Conservation (phyloP, 352 stramenopile genomes). For the Phytophthora capsici region DNA sequence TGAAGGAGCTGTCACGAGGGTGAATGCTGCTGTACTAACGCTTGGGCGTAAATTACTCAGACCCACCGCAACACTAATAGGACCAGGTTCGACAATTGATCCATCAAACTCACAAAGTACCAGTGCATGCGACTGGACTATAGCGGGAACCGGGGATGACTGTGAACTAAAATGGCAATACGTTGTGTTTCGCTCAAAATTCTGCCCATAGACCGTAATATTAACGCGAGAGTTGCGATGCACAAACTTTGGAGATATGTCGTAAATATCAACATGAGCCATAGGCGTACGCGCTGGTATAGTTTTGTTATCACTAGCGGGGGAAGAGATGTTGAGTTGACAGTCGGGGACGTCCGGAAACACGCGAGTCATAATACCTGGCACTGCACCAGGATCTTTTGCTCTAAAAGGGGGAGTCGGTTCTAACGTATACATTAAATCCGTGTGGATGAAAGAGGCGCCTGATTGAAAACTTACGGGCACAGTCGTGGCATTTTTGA, state of each 20-base stretch:
- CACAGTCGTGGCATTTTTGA: conserved; percentile 9
- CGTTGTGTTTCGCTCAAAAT: conserved; percentile 29
- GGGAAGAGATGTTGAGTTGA: background rate
- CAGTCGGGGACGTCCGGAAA: background rate
- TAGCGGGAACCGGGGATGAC: conserved; percentile 8
- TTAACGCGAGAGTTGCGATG: conserved; percentile 13
- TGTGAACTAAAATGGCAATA: conserved; percentile 37
- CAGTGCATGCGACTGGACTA: conserved; percentile 22
- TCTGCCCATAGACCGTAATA: conserved; percentile 40
- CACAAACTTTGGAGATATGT: conserved; percentile 34
- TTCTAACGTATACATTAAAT: conserved; percentile 27
- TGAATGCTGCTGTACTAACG: conserved; percentile 14
- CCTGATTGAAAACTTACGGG: conserved; percentile 23
- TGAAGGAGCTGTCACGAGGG: conserved; percentile 13
- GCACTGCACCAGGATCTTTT: conserved; percentile 12
- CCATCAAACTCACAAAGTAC: conserved; percentile 32
- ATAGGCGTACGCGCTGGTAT: no score
- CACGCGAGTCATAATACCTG: conserved; percentile 3
- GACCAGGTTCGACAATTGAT: background rate
- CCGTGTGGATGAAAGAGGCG: conserved; percentile 13
- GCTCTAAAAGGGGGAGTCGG: conserved; percentile 5
- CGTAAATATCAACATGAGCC: conserved; percentile 12
- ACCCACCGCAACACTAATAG: conserved; percentile 25
- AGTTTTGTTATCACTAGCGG: no score
- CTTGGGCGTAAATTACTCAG: conserved; percentile 13